Base-by-base conservation (phyloP, 2,329 filamentous ascomycete species). In the Stagonosporopsis rhizophila region DNA sequence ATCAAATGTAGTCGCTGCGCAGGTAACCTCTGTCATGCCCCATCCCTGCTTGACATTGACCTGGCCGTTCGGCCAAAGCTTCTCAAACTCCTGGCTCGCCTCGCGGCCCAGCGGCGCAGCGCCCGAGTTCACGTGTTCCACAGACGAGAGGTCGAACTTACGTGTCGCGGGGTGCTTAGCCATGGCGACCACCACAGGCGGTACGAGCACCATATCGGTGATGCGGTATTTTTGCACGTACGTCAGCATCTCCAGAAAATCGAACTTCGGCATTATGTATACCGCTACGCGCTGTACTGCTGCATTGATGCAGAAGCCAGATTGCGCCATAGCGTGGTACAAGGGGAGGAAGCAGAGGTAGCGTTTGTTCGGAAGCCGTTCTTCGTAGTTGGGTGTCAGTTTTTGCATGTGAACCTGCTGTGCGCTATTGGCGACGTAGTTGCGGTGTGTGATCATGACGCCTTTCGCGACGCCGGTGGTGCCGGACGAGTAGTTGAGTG, bases 11-110 rank as follows among this genome's bases (percentile, higher is more conserved):
- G 90, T 81, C 17, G 84, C 80, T 0, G 88, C 86, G 73, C 91
- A 94, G 0, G 91, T 95, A 2, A 80, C 77, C 70, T 95, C 91
- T 1, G 91, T 95, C 91, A 96, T 94, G 5, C 92, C 92, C 89
- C 90, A 96, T 4, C 90, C 91, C 74, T 94, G 91, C 69, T 82
- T 83, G 25, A 87, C 70, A 62, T 83, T 82, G 22, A 86, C 74
- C 20, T 74, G 68, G 14, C 80, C 77, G 1, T 62, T 69, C 1
- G 78, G 75, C 80, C 86, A 87, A 53, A 87, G 68, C 55, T 78
- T 81, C 70, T 89, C 82, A 9, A 86, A 82, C 61, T 88, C 85
- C 7, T 59, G 66, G 34, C 69, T 72, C 0, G 76, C 69, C 56
- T 81, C 79, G 25, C 71, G 60, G 6, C 78, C 77, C 14, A 81